Percentiles rank a stretch among this genome's conserved stretches.
Conservation (phyloP, 306 rosid genomes). For the Dryas octopetala region DNA sequence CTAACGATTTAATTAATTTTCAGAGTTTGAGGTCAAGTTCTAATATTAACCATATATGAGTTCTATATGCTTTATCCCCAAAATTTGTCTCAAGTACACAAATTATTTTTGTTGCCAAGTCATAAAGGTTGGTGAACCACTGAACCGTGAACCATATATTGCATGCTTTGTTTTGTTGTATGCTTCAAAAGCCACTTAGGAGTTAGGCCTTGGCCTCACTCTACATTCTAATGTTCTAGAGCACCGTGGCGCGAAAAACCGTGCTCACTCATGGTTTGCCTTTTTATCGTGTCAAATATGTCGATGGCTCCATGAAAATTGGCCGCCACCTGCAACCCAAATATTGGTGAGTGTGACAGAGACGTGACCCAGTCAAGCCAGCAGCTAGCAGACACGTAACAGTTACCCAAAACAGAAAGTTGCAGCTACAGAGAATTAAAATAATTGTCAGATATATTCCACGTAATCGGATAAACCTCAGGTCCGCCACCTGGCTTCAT, state of each 20-base stretch:
- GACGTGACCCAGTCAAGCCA: background rate
- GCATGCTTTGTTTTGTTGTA: too few species aligned
- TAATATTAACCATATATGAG: too few species aligned
- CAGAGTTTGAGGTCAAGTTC: too few species aligned
- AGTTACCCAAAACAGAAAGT: background rate
- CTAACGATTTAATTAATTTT: too few species aligned
- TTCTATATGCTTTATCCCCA: too few species aligned
- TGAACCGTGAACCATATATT: background rate
- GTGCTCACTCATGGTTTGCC: background rate
- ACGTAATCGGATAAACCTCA: background rate
- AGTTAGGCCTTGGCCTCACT: background rate
- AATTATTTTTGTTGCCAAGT: background rate
- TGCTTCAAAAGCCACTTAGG: background rate
- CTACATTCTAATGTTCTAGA: background rate
- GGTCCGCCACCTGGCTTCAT: background rate
- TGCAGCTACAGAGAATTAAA: background rate
- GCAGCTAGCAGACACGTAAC: background rate
- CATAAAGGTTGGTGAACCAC: constrained; percentile 12
- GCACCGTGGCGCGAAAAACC: constrained; percentile 13
- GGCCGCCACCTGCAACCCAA: constrained; percentile 12
- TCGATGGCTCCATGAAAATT: background rate
- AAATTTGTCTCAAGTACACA: background rate
- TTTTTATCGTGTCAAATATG: background rate
- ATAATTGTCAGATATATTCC: background rate
- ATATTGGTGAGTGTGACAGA: constrained; percentile 12